These are phyloP conservation scores for Coniochaeta hoffmannii DNA, from an alignment of 2,329 filamentous ascomycete genomes.

Conservation along the genomic window DNA sequence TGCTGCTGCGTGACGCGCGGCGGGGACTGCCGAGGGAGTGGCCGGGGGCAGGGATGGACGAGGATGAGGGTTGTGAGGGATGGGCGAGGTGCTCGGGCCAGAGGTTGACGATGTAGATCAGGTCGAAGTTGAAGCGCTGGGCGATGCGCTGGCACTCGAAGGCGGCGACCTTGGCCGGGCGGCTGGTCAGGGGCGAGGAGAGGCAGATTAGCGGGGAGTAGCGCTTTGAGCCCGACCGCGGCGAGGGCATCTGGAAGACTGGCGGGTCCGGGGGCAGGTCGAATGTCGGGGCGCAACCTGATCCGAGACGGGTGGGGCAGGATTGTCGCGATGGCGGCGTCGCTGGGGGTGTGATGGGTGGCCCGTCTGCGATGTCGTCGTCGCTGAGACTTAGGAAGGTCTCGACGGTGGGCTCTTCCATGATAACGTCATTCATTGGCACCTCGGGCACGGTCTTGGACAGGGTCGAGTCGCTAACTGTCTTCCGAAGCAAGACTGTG, in stretches of 20 bases:
- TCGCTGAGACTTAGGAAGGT: constrained; percentile 49
- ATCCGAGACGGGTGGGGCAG: neutral
- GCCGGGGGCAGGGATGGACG: constrained; percentile 1
- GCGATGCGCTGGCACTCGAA: constrained; percentile 49
- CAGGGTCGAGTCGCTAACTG: constrained; percentile 9
- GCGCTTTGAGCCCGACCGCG: constrained; percentile 3
- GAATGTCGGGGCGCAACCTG: constrained; percentile 8
- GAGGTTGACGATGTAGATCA: constrained; percentile 52
- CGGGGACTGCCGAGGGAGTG: constrained; percentile 6
- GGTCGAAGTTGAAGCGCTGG: constrained; percentile 46
- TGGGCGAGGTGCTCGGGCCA: constrained; percentile 34
- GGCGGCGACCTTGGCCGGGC: constrained; percentile 39
- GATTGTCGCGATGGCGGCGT: neutral
- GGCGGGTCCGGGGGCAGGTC: constrained; percentile 11
- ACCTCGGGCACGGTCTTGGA: constrained; percentile 18
- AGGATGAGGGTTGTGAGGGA: neutral
- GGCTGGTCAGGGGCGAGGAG: constrained; percentile 34
- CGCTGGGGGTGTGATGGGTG: neutral
- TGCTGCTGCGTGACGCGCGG: neutral
- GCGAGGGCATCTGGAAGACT: constrained; percentile 4
- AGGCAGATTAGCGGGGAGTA: constrained; percentile 32
- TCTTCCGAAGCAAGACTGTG: constrained; percentile 8
- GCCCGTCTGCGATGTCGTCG: constrained; percentile 47
- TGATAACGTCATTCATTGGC: constrained; percentile 25
- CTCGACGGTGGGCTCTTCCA: constrained; percentile 43